Evolutionary conservation across 176 grass and related monocot genomes (phyloP).

Genomic region (Thalia dealbata): DNA sequence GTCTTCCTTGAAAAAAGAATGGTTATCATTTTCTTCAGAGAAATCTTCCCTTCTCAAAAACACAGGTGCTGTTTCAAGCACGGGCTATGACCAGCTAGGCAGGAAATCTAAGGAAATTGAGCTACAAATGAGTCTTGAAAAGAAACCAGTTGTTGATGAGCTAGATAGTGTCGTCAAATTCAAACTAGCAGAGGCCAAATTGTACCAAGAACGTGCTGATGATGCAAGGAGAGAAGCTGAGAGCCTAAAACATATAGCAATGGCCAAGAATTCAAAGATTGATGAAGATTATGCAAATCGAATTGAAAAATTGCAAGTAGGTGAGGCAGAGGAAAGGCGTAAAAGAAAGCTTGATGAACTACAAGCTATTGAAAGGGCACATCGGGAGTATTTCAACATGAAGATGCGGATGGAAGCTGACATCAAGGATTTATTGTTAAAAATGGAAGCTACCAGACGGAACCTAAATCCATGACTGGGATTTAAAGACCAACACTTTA

Average conservation of each 20-base stretch:
- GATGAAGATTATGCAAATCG: conserved; percentile 59
- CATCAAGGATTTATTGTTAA: conserved; percentile 72
- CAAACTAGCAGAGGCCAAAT: conserved; percentile 78
- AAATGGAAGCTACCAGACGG: conserved; percentile 72
- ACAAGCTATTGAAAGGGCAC: conserved; percentile 48
- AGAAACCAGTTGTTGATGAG: conserved; percentile 59
- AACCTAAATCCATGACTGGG: conserved; percentile 31
- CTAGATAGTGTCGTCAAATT: conserved; percentile 68
- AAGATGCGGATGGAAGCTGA: conserved; percentile 76
- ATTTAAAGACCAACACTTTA: not conserved
- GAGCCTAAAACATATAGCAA: conserved; percentile 36
- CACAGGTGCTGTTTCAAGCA: conserved; percentile 21
- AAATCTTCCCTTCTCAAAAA: conserved; percentile 39
- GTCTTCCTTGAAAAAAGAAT: conserved; percentile 46
- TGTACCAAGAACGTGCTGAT: conserved; percentile 90
- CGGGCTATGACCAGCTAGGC: conserved; percentile 22
- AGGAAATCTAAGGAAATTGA: conserved; percentile 38
- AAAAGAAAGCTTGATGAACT: conserved; percentile 69
- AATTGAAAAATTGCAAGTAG: conserved; percentile 38
- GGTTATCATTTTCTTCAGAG: conserved; percentile 37
- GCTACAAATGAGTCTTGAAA: conserved; percentile 25
- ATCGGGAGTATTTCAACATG: conserved; percentile 57
- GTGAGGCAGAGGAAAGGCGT: conserved; percentile 57
- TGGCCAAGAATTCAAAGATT: conserved; percentile 43
- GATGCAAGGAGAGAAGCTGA: conserved; percentile 63